phyloP scores from a whole-genome alignment of 2,329 filamentous ascomycete species.

The Meredithiella fracta region DNA sequence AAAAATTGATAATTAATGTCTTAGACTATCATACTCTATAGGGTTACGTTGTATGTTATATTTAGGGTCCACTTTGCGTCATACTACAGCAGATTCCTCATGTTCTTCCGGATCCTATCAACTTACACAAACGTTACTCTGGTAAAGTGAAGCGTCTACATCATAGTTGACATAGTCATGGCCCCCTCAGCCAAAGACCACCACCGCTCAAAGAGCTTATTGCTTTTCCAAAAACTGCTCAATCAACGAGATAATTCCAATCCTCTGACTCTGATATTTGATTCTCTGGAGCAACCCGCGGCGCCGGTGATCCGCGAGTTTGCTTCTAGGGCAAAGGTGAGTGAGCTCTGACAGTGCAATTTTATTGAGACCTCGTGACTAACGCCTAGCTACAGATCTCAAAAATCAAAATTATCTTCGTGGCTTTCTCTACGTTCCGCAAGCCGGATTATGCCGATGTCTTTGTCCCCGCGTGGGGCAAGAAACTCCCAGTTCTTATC shows the following conservation, averaged over 20 bases:
- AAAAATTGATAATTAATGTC: too few relatives aligned
- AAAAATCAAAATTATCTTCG: constrained; percentile 54
- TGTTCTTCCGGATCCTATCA: background rate
- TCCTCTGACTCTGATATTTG: constrained; percentile 72
- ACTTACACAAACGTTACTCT: background rate
- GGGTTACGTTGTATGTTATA: background rate
- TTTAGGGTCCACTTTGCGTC: background rate
- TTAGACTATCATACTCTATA: too few relatives aligned
- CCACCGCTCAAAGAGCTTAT: constrained; percentile 65
- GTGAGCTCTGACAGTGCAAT: constrained; percentile 11
- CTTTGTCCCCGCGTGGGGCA: constrained; percentile 49
- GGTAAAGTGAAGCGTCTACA: background rate
- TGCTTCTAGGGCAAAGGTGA: constrained; percentile 55
- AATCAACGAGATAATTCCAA: constrained; percentile 64
- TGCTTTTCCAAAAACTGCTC: constrained; percentile 68
- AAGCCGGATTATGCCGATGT: constrained; percentile 48
- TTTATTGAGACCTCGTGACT: background rate
- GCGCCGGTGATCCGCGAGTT: constrained; percentile 57
- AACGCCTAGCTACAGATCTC: constrained; percentile 23
- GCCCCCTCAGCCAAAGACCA: constrained; percentile 43
- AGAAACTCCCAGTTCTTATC: constrained; percentile 26
- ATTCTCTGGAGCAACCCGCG: constrained; percentile 69
- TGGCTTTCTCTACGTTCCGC: constrained; percentile 60
- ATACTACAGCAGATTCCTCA: background rate
- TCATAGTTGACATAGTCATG: constrained; percentile 25